phyloP scores from a whole-genome alignment of 2,329 filamentous ascomycete genomes.

The Xylariales sp. region DNA sequence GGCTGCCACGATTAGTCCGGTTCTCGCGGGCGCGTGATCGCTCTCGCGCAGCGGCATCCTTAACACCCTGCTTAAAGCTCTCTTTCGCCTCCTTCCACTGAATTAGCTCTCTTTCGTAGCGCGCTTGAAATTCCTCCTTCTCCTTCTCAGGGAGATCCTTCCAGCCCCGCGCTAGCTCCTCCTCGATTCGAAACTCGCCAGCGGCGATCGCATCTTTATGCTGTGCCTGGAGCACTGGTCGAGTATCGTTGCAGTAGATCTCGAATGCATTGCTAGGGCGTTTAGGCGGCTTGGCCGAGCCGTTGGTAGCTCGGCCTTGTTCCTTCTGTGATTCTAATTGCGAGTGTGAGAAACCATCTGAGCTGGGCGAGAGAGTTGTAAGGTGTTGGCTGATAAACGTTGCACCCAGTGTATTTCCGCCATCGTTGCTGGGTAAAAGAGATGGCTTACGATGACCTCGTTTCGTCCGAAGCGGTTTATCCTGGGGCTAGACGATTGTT shows the following conservation, averaged over 20 bases:
- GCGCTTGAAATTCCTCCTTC: constrained; percentile 61
- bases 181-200: constrained; percentile 59
- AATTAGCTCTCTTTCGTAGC: constrained; percentile 54
- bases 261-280: constrained; percentile 64
- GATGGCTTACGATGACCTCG: constrained; percentile 75
- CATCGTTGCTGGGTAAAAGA: constrained; percentile 58
- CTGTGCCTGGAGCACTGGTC: constrained; percentile 58
- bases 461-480: constrained; percentile 81
- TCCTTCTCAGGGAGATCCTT: constrained; percentile 62
- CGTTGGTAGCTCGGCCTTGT: constrained; percentile 53
- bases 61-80: constrained; percentile 50
- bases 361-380: constrained; percentile 60
- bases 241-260: constrained; percentile 64
- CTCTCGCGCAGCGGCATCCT: constrained; percentile 47
- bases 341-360: constrained; percentile 65
- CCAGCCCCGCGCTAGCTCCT: constrained; percentile 67
- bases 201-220: constrained; percentile 54
- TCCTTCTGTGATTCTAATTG: constrained; percentile 55
- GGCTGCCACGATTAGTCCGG: constrained; percentile 38
- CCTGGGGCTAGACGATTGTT: constrained; percentile 70
- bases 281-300: constrained; percentile 56
- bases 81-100: constrained; percentile 59
- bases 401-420: constrained; percentile 53
- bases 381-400: constrained; percentile 61
- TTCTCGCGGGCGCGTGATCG: constrained; percentile 44